These are phyloP conservation scores for Colletotrichum godetiae DNA, from an alignment of 2,329 filamentous ascomycete species.

Conservation along the genomic window DNA sequence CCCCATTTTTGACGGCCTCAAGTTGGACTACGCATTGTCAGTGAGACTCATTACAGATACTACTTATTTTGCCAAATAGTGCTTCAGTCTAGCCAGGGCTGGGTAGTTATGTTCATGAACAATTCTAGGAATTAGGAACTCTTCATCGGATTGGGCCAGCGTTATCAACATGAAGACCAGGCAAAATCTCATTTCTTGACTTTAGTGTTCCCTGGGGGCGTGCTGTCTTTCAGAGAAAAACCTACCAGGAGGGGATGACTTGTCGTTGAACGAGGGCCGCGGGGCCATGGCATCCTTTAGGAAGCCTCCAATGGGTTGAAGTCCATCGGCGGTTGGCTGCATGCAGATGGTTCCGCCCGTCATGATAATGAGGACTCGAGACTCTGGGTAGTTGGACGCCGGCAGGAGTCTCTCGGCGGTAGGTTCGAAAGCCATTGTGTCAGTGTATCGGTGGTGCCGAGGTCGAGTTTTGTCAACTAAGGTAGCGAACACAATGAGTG, in stretches of 20 bases:
- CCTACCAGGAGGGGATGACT: conserved; percentile 62
- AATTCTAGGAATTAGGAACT: not conserved
- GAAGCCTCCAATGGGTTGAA: conserved; percentile 84
- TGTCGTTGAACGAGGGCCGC: conserved; percentile 87
- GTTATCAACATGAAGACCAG: not conserved
- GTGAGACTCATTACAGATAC: not conserved
- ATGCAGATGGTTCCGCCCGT: conserved; percentile 94
- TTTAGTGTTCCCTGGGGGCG: not conserved
- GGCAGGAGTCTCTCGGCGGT: conserved; percentile 21
- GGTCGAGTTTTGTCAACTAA: not conserved
- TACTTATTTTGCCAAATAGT: not conserved
- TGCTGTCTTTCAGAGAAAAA: conserved; percentile 16
- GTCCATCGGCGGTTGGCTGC: conserved; percentile 82
- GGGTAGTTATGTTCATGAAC: not conserved
- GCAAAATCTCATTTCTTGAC: not conserved
- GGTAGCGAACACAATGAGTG: not conserved
- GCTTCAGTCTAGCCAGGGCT: not conserved
- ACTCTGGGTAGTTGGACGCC: conserved; percentile 68
- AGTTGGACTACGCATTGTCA: conserved; percentile 55
- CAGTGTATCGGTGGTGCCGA: not conserved
- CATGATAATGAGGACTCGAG: conserved; percentile 88
- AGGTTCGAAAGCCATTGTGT: conserved; percentile 26
- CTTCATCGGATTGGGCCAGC: not conserved
- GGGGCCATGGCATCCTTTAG: conserved; percentile 85
- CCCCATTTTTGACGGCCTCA: conserved; percentile 62